These are phyloP conservation scores for Venturiaceae sp. DNA, from an alignment of 2,329 filamentous ascomycete species.

Conservation along the genomic window DNA sequence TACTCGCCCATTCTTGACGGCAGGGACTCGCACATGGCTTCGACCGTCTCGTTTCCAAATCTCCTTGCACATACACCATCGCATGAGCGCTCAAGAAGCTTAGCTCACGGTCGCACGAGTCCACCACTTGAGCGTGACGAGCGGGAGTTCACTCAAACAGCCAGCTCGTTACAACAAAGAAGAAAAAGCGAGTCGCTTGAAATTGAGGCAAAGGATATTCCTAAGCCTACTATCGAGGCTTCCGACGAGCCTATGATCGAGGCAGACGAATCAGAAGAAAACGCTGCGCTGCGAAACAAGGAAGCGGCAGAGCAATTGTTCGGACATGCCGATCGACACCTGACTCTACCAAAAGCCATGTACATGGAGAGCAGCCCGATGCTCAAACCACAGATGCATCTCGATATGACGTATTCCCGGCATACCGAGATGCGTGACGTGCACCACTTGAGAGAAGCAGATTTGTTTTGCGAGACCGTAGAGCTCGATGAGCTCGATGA, in stretches of 20 bases:
- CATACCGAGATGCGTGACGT: constrained; percentile 21
- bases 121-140: constrained; percentile 90
- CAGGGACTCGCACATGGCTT: constrained; percentile 33
- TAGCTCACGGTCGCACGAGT: constrained; percentile 55
- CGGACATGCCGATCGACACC: constrained; percentile 26
- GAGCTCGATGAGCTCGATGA: constrained; percentile 90
- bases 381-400: constrained; percentile 25
- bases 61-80: background rate
- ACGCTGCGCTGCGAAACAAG: constrained; percentile 38
- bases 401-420: constrained; percentile 13
- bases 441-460: constrained; percentile 21
- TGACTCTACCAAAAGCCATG: constrained; percentile 25
- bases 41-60: constrained; percentile 14
- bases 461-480: constrained; percentile 60
- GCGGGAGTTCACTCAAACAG: constrained; percentile 93
- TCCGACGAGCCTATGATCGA: constrained; percentile 22
- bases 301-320: constrained; percentile 41
- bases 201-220: background rate
- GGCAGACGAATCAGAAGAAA: constrained; percentile 37
- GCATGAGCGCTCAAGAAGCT: background rate
- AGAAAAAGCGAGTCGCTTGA: constrained; percentile 1
- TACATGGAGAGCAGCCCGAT: constrained; percentile 34
- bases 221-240: background rate
- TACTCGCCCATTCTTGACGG: constrained; percentile 81
- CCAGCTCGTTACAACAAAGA: constrained; percentile 60